Conservation (phyloP, 768 basidiomycete genomes). For the Suillus clintonianus region DNA sequence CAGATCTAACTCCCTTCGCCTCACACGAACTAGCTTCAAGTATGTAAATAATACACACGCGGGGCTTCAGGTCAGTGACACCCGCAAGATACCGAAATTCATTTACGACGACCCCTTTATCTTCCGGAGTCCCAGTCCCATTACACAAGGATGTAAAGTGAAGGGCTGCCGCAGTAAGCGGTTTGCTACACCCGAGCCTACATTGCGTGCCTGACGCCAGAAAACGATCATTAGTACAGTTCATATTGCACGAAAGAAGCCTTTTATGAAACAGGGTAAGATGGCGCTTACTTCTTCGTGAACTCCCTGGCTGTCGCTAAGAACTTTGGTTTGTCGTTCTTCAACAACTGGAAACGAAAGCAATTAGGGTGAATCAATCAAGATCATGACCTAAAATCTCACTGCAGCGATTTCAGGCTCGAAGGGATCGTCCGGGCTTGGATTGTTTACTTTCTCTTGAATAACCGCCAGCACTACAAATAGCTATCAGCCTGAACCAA, state of each 20-base stretch:
- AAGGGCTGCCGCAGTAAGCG: background rate
- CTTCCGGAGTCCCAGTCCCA: background rate
- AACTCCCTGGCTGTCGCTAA: slow-evolving; percentile 76
- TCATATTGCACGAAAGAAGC: slow-evolving; percentile 7
- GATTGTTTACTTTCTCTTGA: slow-evolving; percentile 86
- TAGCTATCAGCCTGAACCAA: background rate
- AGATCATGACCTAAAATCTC: slow-evolving; percentile 26
- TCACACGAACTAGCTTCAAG: background rate
- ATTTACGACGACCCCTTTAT: background rate
- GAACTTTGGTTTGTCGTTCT: slow-evolving; percentile 78
- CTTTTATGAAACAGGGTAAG: background rate
- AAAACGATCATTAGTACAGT: background rate
- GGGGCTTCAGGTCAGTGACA: background rate
- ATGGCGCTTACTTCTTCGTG: slow-evolving; percentile 70
- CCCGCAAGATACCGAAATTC: slow-evolving; percentile 2
- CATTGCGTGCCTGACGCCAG: background rate
- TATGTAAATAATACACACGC: slow-evolving; percentile 2
- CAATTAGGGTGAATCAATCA: slow-evolving; percentile 2
- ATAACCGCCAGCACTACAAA: slow-evolving; percentile 68
- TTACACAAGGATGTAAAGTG: background rate
- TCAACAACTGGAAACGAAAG: slow-evolving; percentile 53
- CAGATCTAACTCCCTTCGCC: slow-evolving; percentile 1
- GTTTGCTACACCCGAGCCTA: background rate
- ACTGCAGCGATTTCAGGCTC: slow-evolving; percentile 87
- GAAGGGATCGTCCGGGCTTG: slow-evolving; percentile 85